Evolutionary conservation across 805 yeast species (phyloP).

Genomic region (Blastobotrys mokoenaii): DNA sequence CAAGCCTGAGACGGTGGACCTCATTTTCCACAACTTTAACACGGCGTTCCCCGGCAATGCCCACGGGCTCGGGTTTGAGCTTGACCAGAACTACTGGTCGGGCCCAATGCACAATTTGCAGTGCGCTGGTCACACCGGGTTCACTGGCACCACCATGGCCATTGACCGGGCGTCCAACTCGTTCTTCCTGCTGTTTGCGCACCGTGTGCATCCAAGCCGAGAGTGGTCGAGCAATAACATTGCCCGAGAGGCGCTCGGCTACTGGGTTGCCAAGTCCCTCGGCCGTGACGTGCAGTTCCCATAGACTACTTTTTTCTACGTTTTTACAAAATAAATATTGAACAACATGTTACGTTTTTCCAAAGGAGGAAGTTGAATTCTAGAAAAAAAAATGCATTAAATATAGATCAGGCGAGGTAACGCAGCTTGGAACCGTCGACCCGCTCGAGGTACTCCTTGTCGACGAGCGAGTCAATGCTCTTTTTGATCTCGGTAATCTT

Average conservation of each 20-base stretch:
- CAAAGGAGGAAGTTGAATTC: background rate
- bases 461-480: slow-evolving; percentile 77
- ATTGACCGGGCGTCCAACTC: slow-evolving; percentile 7
- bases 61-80: slow-evolving; percentile 15
- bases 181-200: slow-evolving; percentile 9
- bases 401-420: slow-evolving; percentile 55
- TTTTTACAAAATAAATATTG: too few relatives aligned
- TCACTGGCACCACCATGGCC: slow-evolving; percentile 15
- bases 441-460: slow-evolving; percentile 76
- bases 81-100: slow-evolving; percentile 10
- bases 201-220: slow-evolving; percentile 13
- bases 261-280: slow-evolving; percentile 7
- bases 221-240: slow-evolving; percentile 9
- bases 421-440: slow-evolving; percentile 64
- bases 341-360: background rate
- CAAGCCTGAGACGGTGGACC: slow-evolving; percentile 27
- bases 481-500: slow-evolving; percentile 78
- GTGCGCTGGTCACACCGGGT: slow-evolving; percentile 15
- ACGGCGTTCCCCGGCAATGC: slow-evolving; percentile 22
- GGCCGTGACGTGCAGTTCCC: slow-evolving; percentile 5
- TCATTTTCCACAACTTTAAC: slow-evolving; percentile 30
- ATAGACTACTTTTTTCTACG: background rate
- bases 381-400: background rate
- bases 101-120: slow-evolving; percentile 9
- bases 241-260: slow-evolving; percentile 7